A percentile compares a stretch with the other conserved stretches of the same genome.
phyloP scores from a whole-genome alignment of 2,329 filamentous ascomycete genomes.

The Ceratocystis albifundus region DNA sequence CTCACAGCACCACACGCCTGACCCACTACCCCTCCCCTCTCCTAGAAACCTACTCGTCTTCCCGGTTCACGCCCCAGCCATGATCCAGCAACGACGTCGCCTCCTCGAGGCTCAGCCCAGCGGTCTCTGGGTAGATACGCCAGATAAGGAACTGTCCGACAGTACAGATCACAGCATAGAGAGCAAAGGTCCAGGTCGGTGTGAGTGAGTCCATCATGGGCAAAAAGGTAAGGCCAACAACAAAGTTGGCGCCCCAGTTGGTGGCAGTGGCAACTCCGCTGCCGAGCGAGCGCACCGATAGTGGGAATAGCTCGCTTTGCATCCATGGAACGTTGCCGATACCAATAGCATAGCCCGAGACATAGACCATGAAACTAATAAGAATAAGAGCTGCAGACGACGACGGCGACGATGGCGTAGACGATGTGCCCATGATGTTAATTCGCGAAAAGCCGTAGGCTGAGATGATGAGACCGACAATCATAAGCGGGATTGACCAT shows the following conservation, averaged over 20 bases:
- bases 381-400: conserved; percentile 50
- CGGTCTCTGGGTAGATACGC: conserved; percentile 76
- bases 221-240: conserved; percentile 76
- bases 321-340: conserved; percentile 94
- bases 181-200: conserved; percentile 63
- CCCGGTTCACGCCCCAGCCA: conserved; percentile 53
- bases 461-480: conserved; percentile 56
- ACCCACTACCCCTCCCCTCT: no score
- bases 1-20: no score
- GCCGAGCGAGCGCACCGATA: conserved; percentile 60
- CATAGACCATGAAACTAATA: conserved; percentile 66
- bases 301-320: conserved; percentile 81
- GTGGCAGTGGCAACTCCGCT: conserved; percentile 66
- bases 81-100: conserved; percentile 58
- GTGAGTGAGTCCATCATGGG: conserved; percentile 70
- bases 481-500: conserved; percentile 76
- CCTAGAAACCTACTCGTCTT: no score
- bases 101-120: conserved; percentile 69
- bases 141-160: conserved; percentile 57
- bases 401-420: conserved; percentile 13
- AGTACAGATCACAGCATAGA: conserved; percentile 64
- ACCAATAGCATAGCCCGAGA: conserved; percentile 74
- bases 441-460: conserved; percentile 61
- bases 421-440: conserved; percentile 32
- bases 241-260: conserved; percentile 78